These are phyloP conservation scores for Vitis riparia DNA, from an alignment of 164 flowering plant genomes.

Conservation along the genomic window DNA sequence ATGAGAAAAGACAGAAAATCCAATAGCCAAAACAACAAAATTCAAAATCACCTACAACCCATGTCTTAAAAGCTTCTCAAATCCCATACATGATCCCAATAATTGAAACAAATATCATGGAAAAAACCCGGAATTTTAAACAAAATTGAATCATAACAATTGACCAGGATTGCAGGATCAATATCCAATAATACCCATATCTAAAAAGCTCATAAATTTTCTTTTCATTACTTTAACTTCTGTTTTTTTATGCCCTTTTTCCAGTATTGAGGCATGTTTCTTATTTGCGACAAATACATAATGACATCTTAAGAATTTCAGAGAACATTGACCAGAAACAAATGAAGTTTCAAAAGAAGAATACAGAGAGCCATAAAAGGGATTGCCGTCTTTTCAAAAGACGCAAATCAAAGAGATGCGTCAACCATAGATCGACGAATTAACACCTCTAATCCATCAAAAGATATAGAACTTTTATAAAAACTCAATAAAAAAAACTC, in stretches of 20 bases:
- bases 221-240: not conserved
- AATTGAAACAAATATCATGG: not conserved
- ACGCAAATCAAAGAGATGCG: too few relatives aligned
- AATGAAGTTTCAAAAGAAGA: not conserved
- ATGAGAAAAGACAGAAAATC: not conserved
- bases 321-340: not conserved
- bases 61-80: conserved; percentile 1
- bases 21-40: not conserved
- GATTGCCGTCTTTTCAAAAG: too few relatives aligned
- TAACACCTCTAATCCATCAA: too few relatives aligned
- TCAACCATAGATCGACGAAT: too few relatives aligned
- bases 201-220: not conserved
- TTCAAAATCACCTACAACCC: not conserved
- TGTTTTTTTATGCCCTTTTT: not conserved
- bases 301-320: not conserved
- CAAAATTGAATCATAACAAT: too few relatives aligned
- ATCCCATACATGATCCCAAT: not conserved
- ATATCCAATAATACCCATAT: not conserved
- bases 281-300: not conserved
- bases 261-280: not conserved
- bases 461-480: too few relatives aligned
- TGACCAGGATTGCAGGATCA: not conserved
- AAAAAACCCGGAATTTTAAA: not conserved
- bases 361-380: too few relatives aligned
- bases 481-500: too few relatives aligned